A percentile compares a stretch with the other conserved stretches of the same genome.
These are phyloP conservation scores for Oryza glumipatula DNA, from an alignment of 176 grass and related monocot species.

Conservation along the genomic window DNA sequence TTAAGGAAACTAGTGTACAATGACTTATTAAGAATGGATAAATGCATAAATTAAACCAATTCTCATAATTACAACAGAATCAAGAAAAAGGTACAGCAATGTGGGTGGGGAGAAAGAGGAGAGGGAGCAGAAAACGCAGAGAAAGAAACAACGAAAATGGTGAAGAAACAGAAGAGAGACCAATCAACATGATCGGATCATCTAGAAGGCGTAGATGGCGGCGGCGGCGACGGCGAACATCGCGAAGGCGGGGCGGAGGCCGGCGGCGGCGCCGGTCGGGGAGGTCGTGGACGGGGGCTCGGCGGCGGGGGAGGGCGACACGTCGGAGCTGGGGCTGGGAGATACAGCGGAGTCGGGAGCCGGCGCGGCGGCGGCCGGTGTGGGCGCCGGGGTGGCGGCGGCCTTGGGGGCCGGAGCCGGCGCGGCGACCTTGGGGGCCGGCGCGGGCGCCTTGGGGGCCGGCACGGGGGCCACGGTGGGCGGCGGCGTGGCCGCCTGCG, in stretches of 20 bases:
- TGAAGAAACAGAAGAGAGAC: conserved; percentile 25
- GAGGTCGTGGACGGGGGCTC: conserved; percentile 28
- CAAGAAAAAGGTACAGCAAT: conserved; percentile 7
- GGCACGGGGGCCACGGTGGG: conserved; percentile 36
- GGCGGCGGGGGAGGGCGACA: conserved; percentile 30
- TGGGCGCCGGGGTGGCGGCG: conserved; percentile 7
- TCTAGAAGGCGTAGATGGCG: conserved; percentile 53
- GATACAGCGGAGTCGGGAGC: conserved; percentile 27
- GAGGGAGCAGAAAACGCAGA: neutral
- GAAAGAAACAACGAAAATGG: conserved; percentile 27
- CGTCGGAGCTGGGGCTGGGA: conserved; percentile 27
- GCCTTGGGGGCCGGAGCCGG: conserved; percentile 13
- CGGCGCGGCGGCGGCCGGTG: conserved; percentile 44
- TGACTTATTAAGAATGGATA: neutral
- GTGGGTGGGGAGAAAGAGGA: neutral
- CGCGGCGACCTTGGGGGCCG: conserved; percentile 5
- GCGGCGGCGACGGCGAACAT: conserved; percentile 38
- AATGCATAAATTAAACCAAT: conserved; percentile 57
- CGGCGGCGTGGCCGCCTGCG: conserved; percentile 28
- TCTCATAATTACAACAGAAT: conserved; percentile 56
- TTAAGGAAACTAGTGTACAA: neutral
- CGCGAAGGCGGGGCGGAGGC: conserved; percentile 55
- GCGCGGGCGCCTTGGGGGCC: conserved; percentile 25
- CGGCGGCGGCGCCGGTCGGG: conserved; percentile 18
- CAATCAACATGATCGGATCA: neutral